Base-by-base conservation (phyloP, 192 early-diverging fungal genomes). In the Entrophospora sp. region DNA sequence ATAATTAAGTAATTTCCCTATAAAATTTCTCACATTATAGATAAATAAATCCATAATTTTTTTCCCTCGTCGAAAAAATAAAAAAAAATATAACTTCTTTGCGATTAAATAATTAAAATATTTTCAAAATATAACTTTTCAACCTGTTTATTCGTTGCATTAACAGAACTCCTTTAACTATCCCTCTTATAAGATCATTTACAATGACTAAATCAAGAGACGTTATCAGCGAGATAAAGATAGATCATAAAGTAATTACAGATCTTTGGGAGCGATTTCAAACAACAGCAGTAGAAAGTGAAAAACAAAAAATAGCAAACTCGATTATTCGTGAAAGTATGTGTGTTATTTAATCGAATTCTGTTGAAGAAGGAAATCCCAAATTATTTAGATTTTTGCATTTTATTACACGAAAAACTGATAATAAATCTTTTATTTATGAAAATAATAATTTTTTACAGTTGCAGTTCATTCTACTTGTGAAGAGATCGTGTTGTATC, bases 401-500 rank as follows among this genome's bases (percentile, higher is more conserved):
- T 14, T 40, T 40, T 9, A 40, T 40, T 40, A 14, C 8, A 40
- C 14, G 6, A 9, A 9, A 6, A 40, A 40, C 38, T 40, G 6
- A 9, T 14, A 40, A 6, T 40, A 40, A 9, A 9, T 6, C 38
- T 6, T 40, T 40, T 40, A 40, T 40, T 40, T 40, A 9, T 9
- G 8, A 40, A 40, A 40, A 4, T 13, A 24, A 12, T 38, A 13
- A 3, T 40, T 10, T 31, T 16, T 18, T 32, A 45, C 18, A 62
- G 61, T 79, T 32, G 69, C 78, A 3, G 35, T 75, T 35, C 78
- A 79, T 37, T 75, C 73, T 4, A 53, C 59, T 1, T 68, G 48
- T 4, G 79, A 80, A 56, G 79, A 80, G 49, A 38, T 79, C 36
- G 27, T 73, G 35, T 28, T 78, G 12, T 79, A 79, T 53, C 78